Percentiles rank a stretch among this genome's conserved stretches.
phyloP scores from a whole-genome alignment of 768 basidiomycete genomes.

The Mycena alexandri region DNA sequence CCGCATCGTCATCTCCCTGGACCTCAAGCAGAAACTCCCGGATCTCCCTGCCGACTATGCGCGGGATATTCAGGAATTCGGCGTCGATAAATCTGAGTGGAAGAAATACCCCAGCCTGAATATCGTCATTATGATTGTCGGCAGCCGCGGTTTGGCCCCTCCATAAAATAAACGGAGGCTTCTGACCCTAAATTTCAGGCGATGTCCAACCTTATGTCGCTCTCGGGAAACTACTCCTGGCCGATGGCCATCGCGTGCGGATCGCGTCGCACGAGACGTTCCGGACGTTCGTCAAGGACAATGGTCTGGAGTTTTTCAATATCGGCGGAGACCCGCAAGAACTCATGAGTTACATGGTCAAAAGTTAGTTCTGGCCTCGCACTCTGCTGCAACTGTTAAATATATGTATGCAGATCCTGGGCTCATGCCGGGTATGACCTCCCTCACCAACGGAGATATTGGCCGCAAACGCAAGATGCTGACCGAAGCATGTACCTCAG shows the following conservation, averaged over 20 bases:
- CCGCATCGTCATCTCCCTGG: conserved; percentile 59
- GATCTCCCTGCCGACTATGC: conserved; percentile 64
- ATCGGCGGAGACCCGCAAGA: conserved; percentile 75
- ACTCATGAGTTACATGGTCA: conserved; percentile 81
- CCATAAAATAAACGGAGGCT: background rate
- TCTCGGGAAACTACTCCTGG: conserved; percentile 60
- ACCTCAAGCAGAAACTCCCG: conserved; percentile 62
- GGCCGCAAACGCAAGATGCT: conserved; percentile 70
- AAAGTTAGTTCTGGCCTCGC: conserved; percentile 57
- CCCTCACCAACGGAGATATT: conserved; percentile 73
- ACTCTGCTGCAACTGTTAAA: conserved; percentile 1
- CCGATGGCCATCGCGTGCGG: conserved; percentile 69
- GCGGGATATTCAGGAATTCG: conserved; percentile 62
- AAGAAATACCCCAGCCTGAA: conserved; percentile 57
- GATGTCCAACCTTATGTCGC: conserved; percentile 79
- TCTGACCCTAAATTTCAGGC: conserved; percentile 48
- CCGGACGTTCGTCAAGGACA: conserved; percentile 62
- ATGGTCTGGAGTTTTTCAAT: conserved; percentile 69
- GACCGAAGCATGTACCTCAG: conserved; percentile 49
- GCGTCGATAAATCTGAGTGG: conserved; percentile 55
- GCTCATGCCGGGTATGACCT: conserved; percentile 69
- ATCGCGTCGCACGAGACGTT: conserved; percentile 75
- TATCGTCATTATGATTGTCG: conserved; percentile 78
- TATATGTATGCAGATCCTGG: conserved; percentile 63
- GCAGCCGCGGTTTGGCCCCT: conserved; percentile 65